Base-by-base conservation (phyloP, 108 stramenopile genomes). In the Licmophora abbreviata region DNA sequence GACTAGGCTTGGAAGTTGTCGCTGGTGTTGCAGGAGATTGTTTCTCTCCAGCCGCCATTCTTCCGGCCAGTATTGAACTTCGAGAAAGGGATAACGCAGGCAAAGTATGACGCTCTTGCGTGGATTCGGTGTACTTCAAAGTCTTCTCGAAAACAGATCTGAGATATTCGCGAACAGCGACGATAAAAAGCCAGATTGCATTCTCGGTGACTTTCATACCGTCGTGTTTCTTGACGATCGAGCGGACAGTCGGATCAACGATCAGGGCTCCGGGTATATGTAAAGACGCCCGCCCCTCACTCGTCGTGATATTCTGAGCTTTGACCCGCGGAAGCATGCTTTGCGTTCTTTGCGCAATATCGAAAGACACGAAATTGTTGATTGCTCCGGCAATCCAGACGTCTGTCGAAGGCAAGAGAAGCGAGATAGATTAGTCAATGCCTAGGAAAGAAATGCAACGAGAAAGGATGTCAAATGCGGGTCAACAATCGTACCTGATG, bases 261-360 rank as follows among this genome's bases (percentile, higher is more conserved):
- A 64, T 52, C 15, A 88, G 51, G 10, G 79, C 71, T 20, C 81
- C 86, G 12, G 86, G 86, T 37, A 83, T n/a, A n/a, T n/a, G n/a
- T n/a, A n/a, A n/a, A n/a, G n/a, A n/a, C n/a, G n/a, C n/a, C n/a
- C n/a, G n/a, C n/a, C n/a, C n/a, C n/a, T n/a, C n/a, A n/a, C n/a
- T n/a, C n/a, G n/a, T n/a, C n/a, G n/a, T n/a, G n/a, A n/a, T n/a
- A n/a, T n/a, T n/a, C n/a, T n/a, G n/a, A n/a, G n/a, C n/a, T n/a
- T n/a, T n/a, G 44, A 46, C 3, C 14, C 14, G 44, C 24, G 4
- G 44, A 46, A 1, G n/a, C 2, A 21, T 46, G 1, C 20, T 46
- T 46, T 3, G 6, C 14, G 24, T 21, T 4, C 44, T 21, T n/a
- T 9, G 3, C 25, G 14, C 9, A 11, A 35, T 46, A 14, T 25